Evolutionary conservation across 2,329 filamentous ascomycete genomes (phyloP).

Genomic region (Colletotrichum sp.): DNA sequence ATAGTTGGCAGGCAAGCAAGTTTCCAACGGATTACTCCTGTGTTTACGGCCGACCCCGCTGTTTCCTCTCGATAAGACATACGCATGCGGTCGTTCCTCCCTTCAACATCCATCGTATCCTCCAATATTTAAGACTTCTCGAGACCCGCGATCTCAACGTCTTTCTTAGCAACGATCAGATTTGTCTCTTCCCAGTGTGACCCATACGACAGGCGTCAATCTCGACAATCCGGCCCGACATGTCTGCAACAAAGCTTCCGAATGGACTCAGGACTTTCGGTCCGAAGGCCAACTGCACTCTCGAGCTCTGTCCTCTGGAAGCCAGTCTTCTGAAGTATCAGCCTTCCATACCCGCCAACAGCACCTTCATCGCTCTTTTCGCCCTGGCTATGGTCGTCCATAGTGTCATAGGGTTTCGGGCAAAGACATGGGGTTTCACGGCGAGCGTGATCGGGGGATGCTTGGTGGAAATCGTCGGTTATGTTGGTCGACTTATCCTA

Average conservation of each 20-base stretch:
- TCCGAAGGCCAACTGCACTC: conserved; percentile 48
- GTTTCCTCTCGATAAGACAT: neutral
- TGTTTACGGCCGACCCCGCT: neutral
- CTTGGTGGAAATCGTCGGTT: conserved; percentile 64
- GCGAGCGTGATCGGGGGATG: conserved; percentile 59
- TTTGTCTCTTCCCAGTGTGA: neutral
- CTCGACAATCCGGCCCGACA: neutral
- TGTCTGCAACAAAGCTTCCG: conserved; percentile 1
- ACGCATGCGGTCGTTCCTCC: neutral
- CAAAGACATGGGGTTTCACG: conserved; percentile 49
- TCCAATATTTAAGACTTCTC: neutral
- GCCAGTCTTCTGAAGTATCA: conserved; percentile 45
- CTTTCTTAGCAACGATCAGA: neutral
- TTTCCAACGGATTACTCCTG: neutral
- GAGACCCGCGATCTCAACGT: neutral
- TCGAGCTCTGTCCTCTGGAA: conserved; percentile 48
- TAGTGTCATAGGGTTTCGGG: conserved; percentile 43
- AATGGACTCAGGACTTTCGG: conserved; percentile 39
- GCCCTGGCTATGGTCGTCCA: conserved; percentile 49
- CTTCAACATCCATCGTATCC: neutral
- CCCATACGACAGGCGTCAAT: neutral
- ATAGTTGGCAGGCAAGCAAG: neutral
- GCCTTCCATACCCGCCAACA: conserved; percentile 40
- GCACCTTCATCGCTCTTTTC: conserved; percentile 42
- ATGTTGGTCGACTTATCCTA: conserved; percentile 62